phyloP scores from a whole-genome alignment of 2,329 filamentous ascomycete species.

The Trichoderma afroharzianum region DNA sequence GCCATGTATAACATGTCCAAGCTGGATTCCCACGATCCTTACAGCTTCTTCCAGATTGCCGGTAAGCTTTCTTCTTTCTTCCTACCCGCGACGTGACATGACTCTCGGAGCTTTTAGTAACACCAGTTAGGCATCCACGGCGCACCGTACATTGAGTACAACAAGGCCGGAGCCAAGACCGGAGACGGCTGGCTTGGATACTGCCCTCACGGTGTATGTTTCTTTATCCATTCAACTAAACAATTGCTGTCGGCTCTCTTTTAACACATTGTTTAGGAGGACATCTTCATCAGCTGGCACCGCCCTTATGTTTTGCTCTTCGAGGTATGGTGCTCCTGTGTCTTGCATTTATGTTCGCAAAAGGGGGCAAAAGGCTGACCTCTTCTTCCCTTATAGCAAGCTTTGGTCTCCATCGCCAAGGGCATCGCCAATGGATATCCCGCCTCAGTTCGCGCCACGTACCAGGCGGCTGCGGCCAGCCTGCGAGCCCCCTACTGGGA shows the following conservation, averaged over 20 bases:
- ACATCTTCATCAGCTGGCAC: constrained; percentile 54
- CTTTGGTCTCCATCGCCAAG: constrained; percentile 44
- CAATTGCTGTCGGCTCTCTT: neutral
- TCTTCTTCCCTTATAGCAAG: constrained; percentile 40
- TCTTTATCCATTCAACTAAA: neutral
- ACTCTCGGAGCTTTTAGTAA: constrained; percentile 14
- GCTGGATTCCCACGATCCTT: constrained; percentile 37
- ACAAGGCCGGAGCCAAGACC: constrained; percentile 34
- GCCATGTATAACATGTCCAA: constrained; percentile 43
- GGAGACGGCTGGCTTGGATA: constrained; percentile 38
- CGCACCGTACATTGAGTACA: constrained; percentile 41
- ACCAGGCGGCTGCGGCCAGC: constrained; percentile 42
- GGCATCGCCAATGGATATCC: constrained; percentile 45
- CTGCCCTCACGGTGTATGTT: constrained; percentile 45
- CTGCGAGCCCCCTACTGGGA: constrained; percentile 54
- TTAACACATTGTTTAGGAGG: constrained; percentile 36
- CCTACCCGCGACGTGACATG: neutral
- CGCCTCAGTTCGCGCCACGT: constrained; percentile 31
- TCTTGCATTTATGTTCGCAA: neutral
- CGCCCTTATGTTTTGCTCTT: constrained; percentile 52
- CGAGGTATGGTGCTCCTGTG: constrained; percentile 39
- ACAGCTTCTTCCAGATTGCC: constrained; percentile 49
- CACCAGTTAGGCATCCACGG: constrained; percentile 38
- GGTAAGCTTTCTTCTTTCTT: constrained; percentile 32
- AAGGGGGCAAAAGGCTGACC: constrained; percentile 1